These are phyloP conservation scores for Ambrosia artemisiifolia DNA, from an alignment of 129 eudicot species.

Conservation along the genomic window DNA sequence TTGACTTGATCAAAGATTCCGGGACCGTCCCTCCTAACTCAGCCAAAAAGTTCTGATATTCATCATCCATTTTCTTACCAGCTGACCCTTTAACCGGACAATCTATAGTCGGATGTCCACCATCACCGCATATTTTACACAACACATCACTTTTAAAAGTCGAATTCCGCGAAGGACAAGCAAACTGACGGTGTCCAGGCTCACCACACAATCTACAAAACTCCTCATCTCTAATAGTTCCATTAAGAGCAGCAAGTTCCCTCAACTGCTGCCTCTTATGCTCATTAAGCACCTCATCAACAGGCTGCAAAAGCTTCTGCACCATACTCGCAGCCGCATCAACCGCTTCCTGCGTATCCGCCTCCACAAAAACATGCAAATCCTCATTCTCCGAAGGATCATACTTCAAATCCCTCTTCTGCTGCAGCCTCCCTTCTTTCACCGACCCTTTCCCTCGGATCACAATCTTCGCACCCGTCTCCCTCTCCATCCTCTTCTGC, in stretches of 20 bases:
- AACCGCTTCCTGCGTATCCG: constrained; percentile 77
- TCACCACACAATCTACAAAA: constrained; percentile 82
- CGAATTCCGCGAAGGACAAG: constrained; percentile 61
- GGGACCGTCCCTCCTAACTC: constrained; percentile 84
- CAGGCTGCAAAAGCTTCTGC: constrained; percentile 82
- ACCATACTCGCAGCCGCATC: constrained; percentile 91
- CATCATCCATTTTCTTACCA: constrained; percentile 93
- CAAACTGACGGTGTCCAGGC: constrained; percentile 77
- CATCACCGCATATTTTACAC: constrained; percentile 89
- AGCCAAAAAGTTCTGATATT: constrained; percentile 73
- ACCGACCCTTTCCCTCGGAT: constrained; percentile 82
- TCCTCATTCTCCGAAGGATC: constrained; percentile 82
- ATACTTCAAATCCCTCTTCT: constrained; percentile 64
- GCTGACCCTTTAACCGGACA: constrained; percentile 79
- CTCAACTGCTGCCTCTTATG: constrained; percentile 89
- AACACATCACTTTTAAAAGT: constrained; percentile 87
- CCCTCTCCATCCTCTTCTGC: constrained; percentile 84
- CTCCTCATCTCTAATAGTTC: constrained; percentile 86
- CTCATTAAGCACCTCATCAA: constrained; percentile 80
- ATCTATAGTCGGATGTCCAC: constrained; percentile 89
- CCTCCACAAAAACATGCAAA: constrained; percentile 84
- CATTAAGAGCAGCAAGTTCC: constrained; percentile 91
- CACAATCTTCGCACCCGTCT: constrained; percentile 87
- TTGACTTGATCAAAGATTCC: constrained; percentile 41
- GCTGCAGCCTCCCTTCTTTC: constrained; percentile 80